A percentile compares a stretch with the other conserved stretches of the same genome.
These are phyloP conservation scores for Phytophthora quininea DNA, from an alignment of 352 stramenopile species.

Conservation along the genomic window DNA sequence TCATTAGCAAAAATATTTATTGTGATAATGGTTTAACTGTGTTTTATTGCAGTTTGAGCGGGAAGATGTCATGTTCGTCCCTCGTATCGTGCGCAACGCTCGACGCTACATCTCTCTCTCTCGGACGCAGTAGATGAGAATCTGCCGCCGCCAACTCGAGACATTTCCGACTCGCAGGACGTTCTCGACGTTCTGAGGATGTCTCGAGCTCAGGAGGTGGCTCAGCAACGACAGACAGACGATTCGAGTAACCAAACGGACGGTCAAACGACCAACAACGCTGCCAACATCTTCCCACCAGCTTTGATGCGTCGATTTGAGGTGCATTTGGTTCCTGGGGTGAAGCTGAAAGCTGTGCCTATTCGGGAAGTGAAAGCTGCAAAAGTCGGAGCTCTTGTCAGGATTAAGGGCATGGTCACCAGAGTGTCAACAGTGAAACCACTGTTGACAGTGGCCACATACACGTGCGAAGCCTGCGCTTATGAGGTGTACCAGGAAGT, in stretches of 20 bases:
- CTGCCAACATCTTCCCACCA: constrained; percentile 87
- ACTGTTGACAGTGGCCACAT: constrained; percentile 95
- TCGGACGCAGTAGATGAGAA: constrained; percentile 89
- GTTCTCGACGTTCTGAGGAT: constrained; percentile 85
- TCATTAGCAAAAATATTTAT: constrained; percentile 1
- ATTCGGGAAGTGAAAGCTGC: constrained; percentile 94
- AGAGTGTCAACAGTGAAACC: constrained; percentile 98
- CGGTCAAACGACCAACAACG: constrained; percentile 23
- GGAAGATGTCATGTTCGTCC: constrained; percentile 83
- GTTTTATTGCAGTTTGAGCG: constrained; percentile 56
- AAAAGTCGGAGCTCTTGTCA: constrained; percentile 96
- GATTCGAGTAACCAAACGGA: constrained; percentile 33
- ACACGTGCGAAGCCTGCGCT: constrained; percentile 96
- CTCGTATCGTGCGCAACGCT: constrained; percentile 87
- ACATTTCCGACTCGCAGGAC: constrained; percentile 84
- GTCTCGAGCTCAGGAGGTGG: constrained; percentile 77
- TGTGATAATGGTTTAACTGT: neutral
- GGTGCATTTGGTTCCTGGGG: constrained; percentile 77
- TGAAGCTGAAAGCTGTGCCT: constrained; percentile 88
- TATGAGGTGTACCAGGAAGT: constrained; percentile 98
- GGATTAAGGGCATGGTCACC: constrained; percentile 98
- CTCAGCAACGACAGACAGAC: constrained; percentile 49
- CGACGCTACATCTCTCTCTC: constrained; percentile 89
- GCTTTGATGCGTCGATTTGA: constrained; percentile 93
- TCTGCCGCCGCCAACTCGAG: constrained; percentile 76